Percentiles rank a stretch among this genome's conserved stretches.
These are phyloP conservation scores for Besnoitia besnoiti DNA, from an alignment of 169 alveolate species.

Conservation along the genomic window DNA sequence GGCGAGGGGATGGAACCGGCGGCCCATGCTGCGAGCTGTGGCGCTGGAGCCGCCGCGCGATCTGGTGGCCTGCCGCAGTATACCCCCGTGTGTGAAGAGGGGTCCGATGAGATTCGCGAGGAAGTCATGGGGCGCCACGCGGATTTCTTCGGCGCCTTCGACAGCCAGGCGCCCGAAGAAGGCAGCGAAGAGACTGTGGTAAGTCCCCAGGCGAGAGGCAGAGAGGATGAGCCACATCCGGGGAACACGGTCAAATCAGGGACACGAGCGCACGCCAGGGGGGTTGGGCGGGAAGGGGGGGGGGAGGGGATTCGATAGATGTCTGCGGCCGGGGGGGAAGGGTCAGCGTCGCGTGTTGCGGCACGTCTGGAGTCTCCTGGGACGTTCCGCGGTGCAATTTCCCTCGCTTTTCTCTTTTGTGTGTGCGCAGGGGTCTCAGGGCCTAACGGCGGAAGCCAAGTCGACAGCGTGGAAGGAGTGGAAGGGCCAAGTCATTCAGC, in stretches of 20 bases:
- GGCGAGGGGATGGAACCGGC: no score
- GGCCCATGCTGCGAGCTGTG: no score
- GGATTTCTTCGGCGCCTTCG: slow-evolving; percentile 83
- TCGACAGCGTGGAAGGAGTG: slow-evolving; percentile 91
- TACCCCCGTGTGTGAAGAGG: slow-evolving; percentile 82
- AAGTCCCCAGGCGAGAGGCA: not conserved
- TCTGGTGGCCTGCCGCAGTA: slow-evolving; percentile 79
- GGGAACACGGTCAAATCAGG: not conserved
- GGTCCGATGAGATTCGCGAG: slow-evolving; percentile 77
- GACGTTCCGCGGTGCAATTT: no score
- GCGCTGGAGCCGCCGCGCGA: no score
- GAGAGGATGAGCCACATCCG: not conserved
- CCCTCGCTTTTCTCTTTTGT: no score
- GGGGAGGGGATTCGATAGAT: no score
- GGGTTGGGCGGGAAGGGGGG: no score
- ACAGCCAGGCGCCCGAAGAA: slow-evolving; percentile 69
- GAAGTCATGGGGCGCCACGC: slow-evolving; percentile 87
- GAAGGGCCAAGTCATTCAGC: slow-evolving; percentile 93
- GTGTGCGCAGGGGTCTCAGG: slow-evolving; percentile 4
- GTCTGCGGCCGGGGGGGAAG: no score
- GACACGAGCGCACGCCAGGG: no score
- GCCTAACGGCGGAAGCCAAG: slow-evolving; percentile 65
- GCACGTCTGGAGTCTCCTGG: no score
- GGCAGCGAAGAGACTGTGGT: not conserved
- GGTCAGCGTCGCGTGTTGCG: no score